Base-by-base conservation (phyloP, 2,329 filamentous ascomycete genomes). In the Diaporthe sp. region DNA sequence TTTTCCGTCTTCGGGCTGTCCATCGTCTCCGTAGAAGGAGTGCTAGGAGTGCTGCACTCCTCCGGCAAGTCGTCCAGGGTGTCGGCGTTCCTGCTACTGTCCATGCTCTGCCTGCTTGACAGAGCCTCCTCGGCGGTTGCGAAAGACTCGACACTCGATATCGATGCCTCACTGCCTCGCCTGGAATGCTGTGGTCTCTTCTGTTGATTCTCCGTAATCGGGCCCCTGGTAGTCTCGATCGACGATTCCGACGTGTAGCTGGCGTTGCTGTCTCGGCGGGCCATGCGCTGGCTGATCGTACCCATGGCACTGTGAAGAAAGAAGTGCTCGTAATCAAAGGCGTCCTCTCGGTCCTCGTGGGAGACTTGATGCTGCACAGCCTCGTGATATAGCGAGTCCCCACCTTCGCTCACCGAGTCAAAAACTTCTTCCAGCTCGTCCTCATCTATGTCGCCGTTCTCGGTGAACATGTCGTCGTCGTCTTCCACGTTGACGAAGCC, bases 301-400 rank as follows among this genome's bases (percentile, higher is more conserved):
- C 95, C 95, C 90, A 98, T 93, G 15, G 95, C 95, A 79, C 95
- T 98, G 83, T 98, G 95, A 20, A 98, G 88, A 83, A 98, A 98
- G 85, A 98, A 98, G 82, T 98, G 93, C 83, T 98, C 94, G 78
- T 98, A 98, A 83, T 98, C 96, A 81, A 98, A 98, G 1, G 96
- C 96, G 83, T 98, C 96, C 79, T 96, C 93, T 28, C 96, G 94
- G 83, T 98, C 95, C 85, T 98, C 96, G 81, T 98, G 96, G 0
- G 95, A 95, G 8, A 94, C 85, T 12, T 90, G 89, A 71, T 90
- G 88, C 73, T 90, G 87, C 65, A 88, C 82, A 0, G 89, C 86
- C 79, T 92, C 92, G 79, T 93, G 90, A 80, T 94, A 92, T 9
- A 92, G 86, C 17, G 90, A 90, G 72, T 92, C 88, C 79, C 90